These are phyloP conservation scores for Euphorbia peplus DNA, from an alignment of 345 rosid genomes.

Conservation along the genomic window DNA sequence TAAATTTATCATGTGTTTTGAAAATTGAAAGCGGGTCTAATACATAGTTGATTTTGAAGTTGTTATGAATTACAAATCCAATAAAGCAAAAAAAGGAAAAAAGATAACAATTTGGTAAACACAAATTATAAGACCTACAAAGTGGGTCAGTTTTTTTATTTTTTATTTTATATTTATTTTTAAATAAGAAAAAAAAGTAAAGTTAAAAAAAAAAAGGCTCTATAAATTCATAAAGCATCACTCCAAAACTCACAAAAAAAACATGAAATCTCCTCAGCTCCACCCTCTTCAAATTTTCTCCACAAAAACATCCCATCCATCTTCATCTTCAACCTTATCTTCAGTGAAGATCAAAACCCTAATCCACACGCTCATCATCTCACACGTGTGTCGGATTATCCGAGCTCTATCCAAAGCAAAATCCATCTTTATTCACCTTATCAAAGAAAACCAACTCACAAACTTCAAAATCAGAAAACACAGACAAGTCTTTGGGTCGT, in stretches of 20 bases:
- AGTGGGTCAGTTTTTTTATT: conserved; percentile 30
- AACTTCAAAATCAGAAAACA: conserved; percentile 37
- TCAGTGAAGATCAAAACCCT: conserved; percentile 58
- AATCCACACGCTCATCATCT: conserved; percentile 50
- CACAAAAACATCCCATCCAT: conserved; percentile 16
- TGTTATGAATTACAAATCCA: conserved; percentile 24
- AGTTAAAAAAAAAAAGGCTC: conserved; percentile 11
- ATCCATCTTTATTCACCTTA: conserved; percentile 40
- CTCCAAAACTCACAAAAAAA: background rate
- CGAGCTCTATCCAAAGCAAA: conserved; percentile 56
- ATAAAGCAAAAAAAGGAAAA: conserved; percentile 11
- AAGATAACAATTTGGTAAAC: too few species aligned
- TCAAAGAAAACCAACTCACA: conserved; percentile 50
- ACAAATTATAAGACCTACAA: conserved; percentile 22
- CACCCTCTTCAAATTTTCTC: conserved; percentile 22
- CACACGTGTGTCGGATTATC: conserved; percentile 49
- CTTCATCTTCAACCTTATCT: conserved; percentile 45
- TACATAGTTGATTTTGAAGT: conserved; percentile 6
- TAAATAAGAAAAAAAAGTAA: conserved; percentile 8
- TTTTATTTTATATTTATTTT: too few species aligned
- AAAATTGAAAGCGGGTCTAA: conserved; percentile 32
- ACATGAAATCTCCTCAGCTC: background rate
- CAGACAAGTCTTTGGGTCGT: conserved; percentile 64
- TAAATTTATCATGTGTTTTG: too few species aligned
- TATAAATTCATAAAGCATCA: background rate